These are phyloP conservation scores for Boletus semigastroideus DNA, from an alignment of 1,284 basidiomycete species.

Conservation along the genomic window DNA sequence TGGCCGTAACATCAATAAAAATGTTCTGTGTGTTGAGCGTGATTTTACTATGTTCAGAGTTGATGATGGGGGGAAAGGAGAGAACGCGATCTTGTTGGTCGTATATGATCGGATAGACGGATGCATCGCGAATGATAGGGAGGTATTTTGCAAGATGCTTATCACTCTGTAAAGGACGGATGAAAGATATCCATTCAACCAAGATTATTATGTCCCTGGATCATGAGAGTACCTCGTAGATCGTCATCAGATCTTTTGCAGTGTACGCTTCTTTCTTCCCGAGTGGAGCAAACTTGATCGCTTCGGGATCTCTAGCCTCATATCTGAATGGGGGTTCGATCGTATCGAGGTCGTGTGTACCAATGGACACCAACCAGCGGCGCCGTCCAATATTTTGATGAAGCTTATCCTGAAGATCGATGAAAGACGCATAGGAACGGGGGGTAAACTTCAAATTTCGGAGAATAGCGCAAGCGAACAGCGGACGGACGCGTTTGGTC, in stretches of 20 bases:
- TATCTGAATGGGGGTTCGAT: slow-evolving; percentile 89
- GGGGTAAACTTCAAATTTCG: slow-evolving; percentile 89
- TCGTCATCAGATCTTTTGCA: slow-evolving; percentile 75
- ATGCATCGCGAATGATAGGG: slow-evolving; percentile 91
- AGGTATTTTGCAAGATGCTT: slow-evolving; percentile 90
- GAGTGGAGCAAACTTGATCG: slow-evolving; percentile 82
- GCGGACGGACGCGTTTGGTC: slow-evolving; percentile 85
- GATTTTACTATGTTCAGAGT: slow-evolving; percentile 97
- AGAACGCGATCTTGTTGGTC: slow-evolving; percentile 85
- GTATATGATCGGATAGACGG: slow-evolving; percentile 98
- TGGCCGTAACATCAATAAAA: slow-evolving; percentile 97
- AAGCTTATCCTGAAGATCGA: slow-evolving; percentile 97
- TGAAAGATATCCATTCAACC: neutral
- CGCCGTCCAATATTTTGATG: slow-evolving; percentile 95
- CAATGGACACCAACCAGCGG: slow-evolving; percentile 92
- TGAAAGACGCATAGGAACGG: slow-evolving; percentile 93
- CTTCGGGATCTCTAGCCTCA: slow-evolving; percentile 83
- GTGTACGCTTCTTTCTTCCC: slow-evolving; percentile 64
- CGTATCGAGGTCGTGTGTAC: slow-evolving; percentile 96
- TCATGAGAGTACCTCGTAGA: slow-evolving; percentile 74
- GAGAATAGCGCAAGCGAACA: slow-evolving; percentile 89
- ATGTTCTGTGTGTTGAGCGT: slow-evolving; percentile 92
- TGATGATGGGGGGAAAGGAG: slow-evolving; percentile 98
- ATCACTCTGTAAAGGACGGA: slow-evolving; percentile 61
- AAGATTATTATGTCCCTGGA: slow-evolving; percentile 17